Percentiles rank a stretch among this genome's conserved stretches.
Conservation (phyloP, 305 asterid genomes). For the Fraxinus baroniana region DNA sequence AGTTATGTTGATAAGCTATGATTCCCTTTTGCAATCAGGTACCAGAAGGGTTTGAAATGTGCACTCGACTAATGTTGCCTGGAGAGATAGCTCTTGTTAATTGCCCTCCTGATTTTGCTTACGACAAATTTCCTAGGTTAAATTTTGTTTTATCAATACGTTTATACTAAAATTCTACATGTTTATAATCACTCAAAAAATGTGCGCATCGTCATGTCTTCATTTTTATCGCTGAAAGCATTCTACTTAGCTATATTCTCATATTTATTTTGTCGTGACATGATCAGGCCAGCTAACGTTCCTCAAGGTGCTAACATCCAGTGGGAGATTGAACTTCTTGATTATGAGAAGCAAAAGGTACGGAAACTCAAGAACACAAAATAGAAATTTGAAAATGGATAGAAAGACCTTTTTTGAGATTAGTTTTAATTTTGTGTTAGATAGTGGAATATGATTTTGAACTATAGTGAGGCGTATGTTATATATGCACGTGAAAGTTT, state of each 20-base stretch:
- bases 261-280: conserved; percentile 10
- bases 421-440: neutral
- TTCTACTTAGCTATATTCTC: neutral
- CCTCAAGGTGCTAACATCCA: conserved; percentile 78
- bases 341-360: conserved; percentile 89
- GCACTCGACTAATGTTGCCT: conserved; percentile 90
- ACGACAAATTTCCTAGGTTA: conserved; percentile 90
- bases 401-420: neutral
- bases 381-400: neutral
- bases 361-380: conserved; percentile 9
- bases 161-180: neutral
- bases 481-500: neutral
- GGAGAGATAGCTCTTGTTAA: conserved; percentile 88
- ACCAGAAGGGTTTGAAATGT: conserved; percentile 98
- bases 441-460: neutral
- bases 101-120: conserved; percentile 98
- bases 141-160: neutral
- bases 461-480: neutral
- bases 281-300: conserved; percentile 72
- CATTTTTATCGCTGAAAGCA: neutral
- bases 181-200: neutral
- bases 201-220: neutral
- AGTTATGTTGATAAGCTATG: conserved; percentile 9
- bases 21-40: conserved; percentile 46
- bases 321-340: conserved; percentile 98